A percentile compares a stretch with the other conserved stretches of the same genome.
Evolutionary conservation across 2,329 filamentous ascomycete genomes (phyloP).

Genomic region (Alternaria sp.): DNA sequence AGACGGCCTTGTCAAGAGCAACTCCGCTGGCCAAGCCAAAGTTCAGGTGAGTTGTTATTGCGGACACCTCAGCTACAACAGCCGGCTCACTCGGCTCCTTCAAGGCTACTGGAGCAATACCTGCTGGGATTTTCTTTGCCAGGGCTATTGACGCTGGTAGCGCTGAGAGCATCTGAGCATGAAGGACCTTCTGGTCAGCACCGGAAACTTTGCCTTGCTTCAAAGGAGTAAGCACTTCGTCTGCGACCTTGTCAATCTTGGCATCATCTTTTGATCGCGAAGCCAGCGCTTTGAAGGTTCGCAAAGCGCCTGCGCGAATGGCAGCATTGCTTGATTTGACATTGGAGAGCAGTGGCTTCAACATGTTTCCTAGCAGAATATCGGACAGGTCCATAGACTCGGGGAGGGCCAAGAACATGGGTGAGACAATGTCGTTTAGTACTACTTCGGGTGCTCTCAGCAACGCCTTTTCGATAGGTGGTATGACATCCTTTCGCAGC

Average conservation of each 20-base stretch:
- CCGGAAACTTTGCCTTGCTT: constrained; percentile 84
- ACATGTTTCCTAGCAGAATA: constrained; percentile 71
- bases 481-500: constrained; percentile 75
- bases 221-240: constrained; percentile 79
- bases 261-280: constrained; percentile 64
- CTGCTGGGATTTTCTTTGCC: constrained; percentile 70
- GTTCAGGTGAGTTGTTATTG: constrained; percentile 70
- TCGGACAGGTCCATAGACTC: constrained; percentile 76
- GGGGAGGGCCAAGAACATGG: constrained; percentile 74
- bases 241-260: constrained; percentile 70
- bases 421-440: constrained; percentile 76
- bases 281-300: constrained; percentile 75
- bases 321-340: constrained; percentile 84
- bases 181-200: constrained; percentile 81
- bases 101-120: constrained; percentile 70
- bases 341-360: constrained; percentile 89
- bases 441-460: constrained; percentile 90
- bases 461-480: constrained; percentile 85
- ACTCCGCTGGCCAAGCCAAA: constrained; percentile 67
- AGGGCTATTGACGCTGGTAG: constrained; percentile 61
- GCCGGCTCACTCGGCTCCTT: constrained; percentile 92
- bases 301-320: constrained; percentile 77
- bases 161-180: constrained; percentile 78
- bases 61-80: constrained; percentile 74
- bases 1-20: constrained; percentile 68